Evolutionary conservation across 371 early-diverging fungal genomes (phyloP), one percentile per base, ranked within the genome.

Genomic region (Lichtheimia ornata): DNA sequence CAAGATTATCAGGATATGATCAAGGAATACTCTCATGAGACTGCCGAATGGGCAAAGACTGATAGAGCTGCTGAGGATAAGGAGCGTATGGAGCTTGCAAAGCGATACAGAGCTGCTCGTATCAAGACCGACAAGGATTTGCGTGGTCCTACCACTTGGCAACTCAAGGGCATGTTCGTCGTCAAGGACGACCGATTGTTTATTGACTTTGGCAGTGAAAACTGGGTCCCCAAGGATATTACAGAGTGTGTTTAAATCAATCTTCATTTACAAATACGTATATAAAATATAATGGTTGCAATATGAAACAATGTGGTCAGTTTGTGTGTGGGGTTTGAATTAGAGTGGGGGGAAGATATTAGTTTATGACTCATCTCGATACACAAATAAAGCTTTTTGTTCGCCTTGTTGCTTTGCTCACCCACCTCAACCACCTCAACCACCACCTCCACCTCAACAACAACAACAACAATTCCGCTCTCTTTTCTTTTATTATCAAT

Each of bases 111-210:
- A 44, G 24, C 64, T 20, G 60, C 63, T 12, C 65, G 79, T 43
- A 54, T 75, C 30, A 78, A 73, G 59, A 72, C 76, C 18, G 79
- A 78, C 27, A 67, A 53, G 5, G 59, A 65, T 15, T 35, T 73
- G 12, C 61, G 79, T 30, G 76, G 72, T 53, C 67, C 69, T 49
- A 76, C 70, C n/a, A 67, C 53, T 42, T 73, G 71, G 62, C 65
- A 67, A 20, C 62, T 57, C 35, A 65, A 65, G 45, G 63, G 63
- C 24, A 59, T 69, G 58, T 50, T 69, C 62, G 56, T 41, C 4
- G 28, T 65, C 18, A 65, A 64, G 7, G 62, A 66, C 11, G 57
- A 50, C 20, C 65, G 65, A 1, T 50, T 69, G 20, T 52, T 50
- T 27, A 59, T 69, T 17, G 60, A 69, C 18, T 63, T 62, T 56